Evolutionary conservation across 148 eudicot genomes (phyloP), one percentile per base, ranked within the genome.

Genomic region (Rhododendron mucronatum): DNA sequence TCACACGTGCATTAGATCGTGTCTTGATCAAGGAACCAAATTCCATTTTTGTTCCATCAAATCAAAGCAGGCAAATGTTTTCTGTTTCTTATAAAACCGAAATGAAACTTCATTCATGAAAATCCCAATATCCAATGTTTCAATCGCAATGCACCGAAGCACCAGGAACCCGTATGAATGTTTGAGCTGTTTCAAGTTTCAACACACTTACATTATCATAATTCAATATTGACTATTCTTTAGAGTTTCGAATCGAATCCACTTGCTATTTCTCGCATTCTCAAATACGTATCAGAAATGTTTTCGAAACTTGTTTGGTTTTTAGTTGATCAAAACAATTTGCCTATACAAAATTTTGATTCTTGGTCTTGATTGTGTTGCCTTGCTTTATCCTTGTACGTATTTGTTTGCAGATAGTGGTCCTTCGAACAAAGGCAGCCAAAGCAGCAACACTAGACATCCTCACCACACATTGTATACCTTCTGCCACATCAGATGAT

Each of bases 401-500:
- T 15, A 48, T 21, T 16, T 92, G 44, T 84, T 37, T 88, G 89
- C 93, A 96, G 99, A 90, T 96, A 75, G 98, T 91, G 73, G 98
- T 94, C 87, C 97, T 96, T 79, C 91, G 91, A 45, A 95, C 98
- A 84, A 84, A 94, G 86, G 86, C 92, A 7, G 99, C 99, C 39
- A 96, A 96, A 91, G 96, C 93, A n/a, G 96, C 99, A 45, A 96
- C 97, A 16, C 74, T 90, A 67, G 98, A 96, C 86, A 93, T 96
- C 81, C 95, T 96, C n/a, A 74, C 91, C 1, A 96, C 97, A 53
- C 97, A 96, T 69, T 96, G 98, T 89, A 95, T 96, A 86, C 99
- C 99, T 23, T 93, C 99, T 73, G 97, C 98, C 82, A 95, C 92
- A 91, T 96, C 99, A 0, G 99, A 96, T 67, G 99, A 95, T 91